Conservation (phyloP, 2,329 filamentous ascomycete genomes). For the Scolecobasidium constrictum region DNA sequence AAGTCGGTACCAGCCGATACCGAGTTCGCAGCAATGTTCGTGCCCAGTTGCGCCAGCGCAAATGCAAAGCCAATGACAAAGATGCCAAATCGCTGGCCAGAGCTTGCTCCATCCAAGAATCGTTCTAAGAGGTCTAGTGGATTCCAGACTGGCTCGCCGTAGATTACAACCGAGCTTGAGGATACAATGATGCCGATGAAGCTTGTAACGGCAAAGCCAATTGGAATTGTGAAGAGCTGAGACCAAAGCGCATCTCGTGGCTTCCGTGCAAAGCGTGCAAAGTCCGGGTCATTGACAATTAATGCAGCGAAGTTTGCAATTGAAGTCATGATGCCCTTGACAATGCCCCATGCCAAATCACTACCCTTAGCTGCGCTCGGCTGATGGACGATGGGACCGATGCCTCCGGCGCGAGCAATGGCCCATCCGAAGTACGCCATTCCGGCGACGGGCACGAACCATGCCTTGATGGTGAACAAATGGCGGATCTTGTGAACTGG, state of each 20-base stretch:
- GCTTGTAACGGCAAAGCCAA: constrained; percentile 54
- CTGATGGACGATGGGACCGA: constrained; percentile 73
- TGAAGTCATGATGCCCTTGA: constrained; percentile 77
- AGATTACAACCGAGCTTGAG: constrained; percentile 34
- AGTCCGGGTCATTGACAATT: constrained; percentile 72
- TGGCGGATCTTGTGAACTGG: constrained; percentile 82
- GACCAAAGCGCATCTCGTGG: constrained; percentile 70
- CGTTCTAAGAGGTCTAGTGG: constrained; percentile 28
- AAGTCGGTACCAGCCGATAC: constrained; percentile 76
- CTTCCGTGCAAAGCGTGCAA: constrained; percentile 69
- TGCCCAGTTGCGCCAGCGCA: constrained; percentile 68
- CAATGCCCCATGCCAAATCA: constrained; percentile 66
- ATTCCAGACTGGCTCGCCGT: constrained; percentile 30
- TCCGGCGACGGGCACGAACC: constrained; percentile 72
- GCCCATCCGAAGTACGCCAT: constrained; percentile 84
- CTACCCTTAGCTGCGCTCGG: constrained; percentile 52
- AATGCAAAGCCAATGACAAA: constrained; percentile 41
- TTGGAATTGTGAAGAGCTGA: constrained; percentile 49
- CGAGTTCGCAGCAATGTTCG: constrained; percentile 80
- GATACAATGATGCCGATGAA: constrained; percentile 56
- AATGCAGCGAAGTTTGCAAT: constrained; percentile 87
- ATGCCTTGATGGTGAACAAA: constrained; percentile 82
- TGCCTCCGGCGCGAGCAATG: constrained; percentile 66
- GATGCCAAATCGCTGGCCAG: constrained; percentile 34
- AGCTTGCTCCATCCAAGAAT: constrained; percentile 31